A percentile compares a stretch with the other conserved stretches of the same genome.
Evolutionary conservation across 306 rosid species (phyloP).

Genomic region (Spatholobus suberectus): DNA sequence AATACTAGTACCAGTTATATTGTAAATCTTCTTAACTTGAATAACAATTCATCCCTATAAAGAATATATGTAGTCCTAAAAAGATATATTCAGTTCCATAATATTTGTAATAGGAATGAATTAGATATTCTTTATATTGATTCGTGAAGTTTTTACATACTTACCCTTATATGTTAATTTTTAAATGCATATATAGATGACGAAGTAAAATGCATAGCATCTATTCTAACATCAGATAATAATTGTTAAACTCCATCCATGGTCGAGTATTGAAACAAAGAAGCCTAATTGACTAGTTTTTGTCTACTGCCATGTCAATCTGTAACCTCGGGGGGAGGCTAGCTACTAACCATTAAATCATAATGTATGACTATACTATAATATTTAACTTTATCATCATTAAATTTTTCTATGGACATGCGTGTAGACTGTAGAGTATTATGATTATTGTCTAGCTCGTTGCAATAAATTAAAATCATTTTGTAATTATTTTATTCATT

Average conservation of each 20-base stretch:
- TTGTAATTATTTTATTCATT: neutral
- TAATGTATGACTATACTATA: neutral
- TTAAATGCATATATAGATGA: neutral
- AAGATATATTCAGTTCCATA: too few species aligned
- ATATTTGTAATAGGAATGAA: too few species aligned
- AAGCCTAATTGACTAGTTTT: too few species aligned
- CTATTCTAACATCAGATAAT: too few species aligned
- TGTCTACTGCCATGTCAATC: neutral
- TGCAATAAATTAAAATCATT: neutral
- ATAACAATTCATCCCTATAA: too few species aligned
- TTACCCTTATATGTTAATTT: neutral
- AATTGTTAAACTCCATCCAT: too few species aligned
- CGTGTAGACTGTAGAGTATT: neutral
- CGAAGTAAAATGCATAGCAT: neutral
- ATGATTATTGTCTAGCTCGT: neutral
- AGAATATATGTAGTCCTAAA: too few species aligned
- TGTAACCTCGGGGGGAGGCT: neutral
- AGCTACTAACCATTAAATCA: neutral
- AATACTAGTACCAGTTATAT: too few species aligned
- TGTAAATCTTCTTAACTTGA: too few species aligned
- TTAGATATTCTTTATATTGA: neutral
- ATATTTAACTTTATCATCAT: neutral
- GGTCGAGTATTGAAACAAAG: too few species aligned
- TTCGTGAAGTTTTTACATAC: neutral
- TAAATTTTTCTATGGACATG: neutral